Evolutionary conservation across 495 filamentous ascomycete species (phyloP), one percentile per base, ranked within the genome.

Genomic region (Amorphotheca resinae): DNA sequence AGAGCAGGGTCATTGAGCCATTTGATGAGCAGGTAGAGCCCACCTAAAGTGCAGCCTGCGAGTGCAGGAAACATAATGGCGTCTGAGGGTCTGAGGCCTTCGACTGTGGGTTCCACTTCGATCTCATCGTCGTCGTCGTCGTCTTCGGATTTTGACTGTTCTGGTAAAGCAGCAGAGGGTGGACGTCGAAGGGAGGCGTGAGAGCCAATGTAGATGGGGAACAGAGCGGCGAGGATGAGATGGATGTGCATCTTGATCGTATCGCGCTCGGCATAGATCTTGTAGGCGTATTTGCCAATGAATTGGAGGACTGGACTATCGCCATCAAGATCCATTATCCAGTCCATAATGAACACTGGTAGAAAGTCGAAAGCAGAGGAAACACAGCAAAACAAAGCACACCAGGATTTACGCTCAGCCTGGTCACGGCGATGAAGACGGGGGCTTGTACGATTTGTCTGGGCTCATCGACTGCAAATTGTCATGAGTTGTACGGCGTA

Each of bases 1-100:
- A 91, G 62, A 8, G 74, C 67, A 0, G 89, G 78, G 53, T 93
- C 83, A 50, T 91, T 72, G 20, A 93, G 69, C 72, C 80, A 93
- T 53, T 93, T 85, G 57, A 96, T 86, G 40, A 95, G 67, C 53
- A 88, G 76, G 62, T 95, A 96, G 9, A 98, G 68, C 0, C 76
- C 79, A 22, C 79, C 68, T 8, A 98, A 73, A 0, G 79, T 74
- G 1, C 63, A 45, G 4, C 79, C 91, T 7, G 87, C 89, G 25
- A 83, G 62, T n/a, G 95, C 49, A 6, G 91, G 91, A 38, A 95
- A 81, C 60, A 91, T 65, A 50, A 96, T 68, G 23, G 87, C 91
- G 63, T 96, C 91, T 0, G 74, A 79, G 2, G 85, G 80, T 15
- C 68, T 65, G 23, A 98, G 61, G 1, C 82, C 84, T 49, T 95